phyloP scores from a whole-genome alignment of 129 eudicot species.

The Chrysanthemum seticuspe region DNA sequence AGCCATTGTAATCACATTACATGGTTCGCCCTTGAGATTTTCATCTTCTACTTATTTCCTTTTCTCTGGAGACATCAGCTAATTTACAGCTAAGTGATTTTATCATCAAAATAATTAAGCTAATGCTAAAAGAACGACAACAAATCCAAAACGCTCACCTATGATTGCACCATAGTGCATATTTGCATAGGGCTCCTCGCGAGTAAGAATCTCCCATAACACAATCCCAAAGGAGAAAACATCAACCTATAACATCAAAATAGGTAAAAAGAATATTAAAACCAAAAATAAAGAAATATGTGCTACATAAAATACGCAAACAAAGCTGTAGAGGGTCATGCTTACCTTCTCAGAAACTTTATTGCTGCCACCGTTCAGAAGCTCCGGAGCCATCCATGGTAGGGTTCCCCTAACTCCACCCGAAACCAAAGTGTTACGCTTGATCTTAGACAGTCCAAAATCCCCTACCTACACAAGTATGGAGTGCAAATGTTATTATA shows the following conservation, averaged over 20 bases:
- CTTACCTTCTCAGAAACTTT: slow-evolving; percentile 92
- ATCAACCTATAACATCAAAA: slow-evolving; percentile 62
- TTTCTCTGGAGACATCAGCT: neutral
- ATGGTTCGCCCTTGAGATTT: neutral
- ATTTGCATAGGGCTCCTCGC: slow-evolving; percentile 96
- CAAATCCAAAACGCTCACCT: slow-evolving; percentile 48
- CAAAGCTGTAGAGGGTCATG: slow-evolving; percentile 4
- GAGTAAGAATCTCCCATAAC: slow-evolving; percentile 97
- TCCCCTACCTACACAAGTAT: slow-evolving; percentile 69
- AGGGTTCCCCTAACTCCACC: slow-evolving; percentile 99
- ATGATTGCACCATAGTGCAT: slow-evolving; percentile 98
- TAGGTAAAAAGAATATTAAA: neutral
- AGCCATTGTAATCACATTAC: neutral
- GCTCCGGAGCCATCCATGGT: slow-evolving; percentile 99
- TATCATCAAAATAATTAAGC: slow-evolving; percentile 5
- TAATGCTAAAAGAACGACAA: slow-evolving; percentile 4
- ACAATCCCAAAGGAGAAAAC: slow-evolving; percentile 95
- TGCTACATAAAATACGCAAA: neutral
- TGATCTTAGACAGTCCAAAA: slow-evolving; percentile 91
- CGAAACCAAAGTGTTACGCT: slow-evolving; percentile 90
- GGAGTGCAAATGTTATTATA: slow-evolving; percentile 7
- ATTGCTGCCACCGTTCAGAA: slow-evolving; percentile 86
- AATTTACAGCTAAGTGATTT: neutral
- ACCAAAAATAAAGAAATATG: neutral
- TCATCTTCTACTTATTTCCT: neutral